phyloP scores from a whole-genome alignment of 1,284 basidiomycete genomes.

The Lignosus rhinocerotis region DNA sequence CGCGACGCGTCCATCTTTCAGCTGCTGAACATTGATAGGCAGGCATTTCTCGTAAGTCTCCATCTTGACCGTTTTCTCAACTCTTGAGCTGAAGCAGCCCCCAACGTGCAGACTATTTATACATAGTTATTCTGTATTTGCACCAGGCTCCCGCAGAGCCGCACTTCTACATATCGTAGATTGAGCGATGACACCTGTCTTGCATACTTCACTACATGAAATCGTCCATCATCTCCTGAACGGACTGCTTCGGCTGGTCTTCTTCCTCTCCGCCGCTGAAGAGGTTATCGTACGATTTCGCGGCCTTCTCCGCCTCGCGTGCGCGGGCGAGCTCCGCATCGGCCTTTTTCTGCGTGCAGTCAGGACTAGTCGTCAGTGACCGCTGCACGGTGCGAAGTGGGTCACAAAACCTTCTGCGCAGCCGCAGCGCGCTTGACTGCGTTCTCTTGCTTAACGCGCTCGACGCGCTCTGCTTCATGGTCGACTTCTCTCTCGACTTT shows the following conservation, averaged over 20 bases:
- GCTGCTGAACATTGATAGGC: background rate
- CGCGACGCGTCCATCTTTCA: constrained; percentile 18
- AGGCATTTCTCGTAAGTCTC: background rate
- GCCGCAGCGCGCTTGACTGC: constrained; percentile 68
- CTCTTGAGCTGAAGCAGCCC: background rate
- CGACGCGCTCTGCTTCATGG: constrained; percentile 86
- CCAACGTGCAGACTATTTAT: background rate
- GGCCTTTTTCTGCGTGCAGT: constrained; percentile 60
- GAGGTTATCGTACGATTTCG: constrained; percentile 73
- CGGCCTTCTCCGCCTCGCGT: constrained; percentile 76
- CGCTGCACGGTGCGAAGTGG: background rate
- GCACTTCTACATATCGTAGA: background rate
- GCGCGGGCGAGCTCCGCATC: constrained; percentile 66
- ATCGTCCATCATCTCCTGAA: constrained; percentile 63
- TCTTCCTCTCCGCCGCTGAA: constrained; percentile 51
- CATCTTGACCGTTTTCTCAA: background rate
- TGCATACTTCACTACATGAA: constrained; percentile 34
- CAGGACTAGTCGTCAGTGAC: background rate
- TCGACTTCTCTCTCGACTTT: constrained; percentile 85
- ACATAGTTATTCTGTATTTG: background rate
- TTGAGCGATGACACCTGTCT: background rate
- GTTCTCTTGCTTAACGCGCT: constrained; percentile 78
- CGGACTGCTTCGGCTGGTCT: constrained; percentile 53
- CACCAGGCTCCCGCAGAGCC: background rate
- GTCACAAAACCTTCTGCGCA: constrained; percentile 51